Conservation (phyloP, 345 rosid genomes). For the Populus tremula region DNA sequence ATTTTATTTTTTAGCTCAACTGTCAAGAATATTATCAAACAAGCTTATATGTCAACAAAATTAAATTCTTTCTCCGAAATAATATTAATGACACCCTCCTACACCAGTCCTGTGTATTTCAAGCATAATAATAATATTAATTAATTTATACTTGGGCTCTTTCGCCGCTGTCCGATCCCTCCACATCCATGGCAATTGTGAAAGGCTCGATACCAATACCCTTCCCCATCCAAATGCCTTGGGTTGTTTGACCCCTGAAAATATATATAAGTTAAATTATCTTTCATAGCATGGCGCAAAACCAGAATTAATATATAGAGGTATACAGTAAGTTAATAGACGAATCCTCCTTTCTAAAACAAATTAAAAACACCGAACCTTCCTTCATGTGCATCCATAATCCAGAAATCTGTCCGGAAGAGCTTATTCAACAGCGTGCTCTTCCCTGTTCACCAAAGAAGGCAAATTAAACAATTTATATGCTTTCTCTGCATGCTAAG, state of each 20-base stretch:
- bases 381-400: slow-evolving; percentile 72
- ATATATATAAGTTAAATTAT: neutral
- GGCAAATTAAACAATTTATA: no score
- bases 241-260: slow-evolving; percentile 76
- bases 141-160: slow-evolving; percentile 58
- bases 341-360: neutral
- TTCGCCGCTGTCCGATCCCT: slow-evolving; percentile 82
- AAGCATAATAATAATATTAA: no score
- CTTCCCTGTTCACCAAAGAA: slow-evolving; percentile 42
- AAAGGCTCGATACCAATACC: slow-evolving; percentile 72
- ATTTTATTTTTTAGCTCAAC: no score
- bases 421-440: slow-evolving; percentile 79
- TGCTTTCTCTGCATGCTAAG: no score
- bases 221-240: slow-evolving; percentile 74
- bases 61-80: no score
- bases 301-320: neutral
- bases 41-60: no score
- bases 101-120: no score
- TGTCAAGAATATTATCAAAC: no score
- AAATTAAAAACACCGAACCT: slow-evolving; percentile 40
- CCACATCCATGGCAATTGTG: slow-evolving; percentile 74
- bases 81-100: no score
- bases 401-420: slow-evolving; percentile 59
- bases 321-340: neutral
- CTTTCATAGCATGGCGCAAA: neutral